A percentile compares a stretch with the other conserved stretches of the same genome.
Evolutionary conservation across 2,329 filamentous ascomycete genomes (phyloP).

Genomic region (Ascochyta viciae-villosae): DNA sequence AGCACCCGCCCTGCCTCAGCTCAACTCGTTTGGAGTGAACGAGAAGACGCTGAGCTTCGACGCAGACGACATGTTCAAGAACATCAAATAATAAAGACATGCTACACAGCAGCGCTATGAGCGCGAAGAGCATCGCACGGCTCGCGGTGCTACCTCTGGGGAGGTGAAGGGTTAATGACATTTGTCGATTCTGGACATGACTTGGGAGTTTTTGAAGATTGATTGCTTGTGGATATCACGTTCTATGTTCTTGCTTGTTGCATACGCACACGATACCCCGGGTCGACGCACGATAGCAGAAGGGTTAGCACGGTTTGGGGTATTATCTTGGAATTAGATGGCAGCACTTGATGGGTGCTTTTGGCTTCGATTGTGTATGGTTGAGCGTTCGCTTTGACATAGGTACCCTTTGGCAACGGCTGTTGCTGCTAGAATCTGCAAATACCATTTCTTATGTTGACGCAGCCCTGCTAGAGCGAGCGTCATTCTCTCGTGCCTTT

Average conservation of each 20-base stretch:
- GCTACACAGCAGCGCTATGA: background rate
- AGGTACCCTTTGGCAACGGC: conserved; percentile 22
- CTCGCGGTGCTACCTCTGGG: conserved; percentile 38
- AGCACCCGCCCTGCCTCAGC: conserved; percentile 50
- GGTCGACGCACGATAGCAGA: conserved; percentile 37
- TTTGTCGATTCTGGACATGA: conserved; percentile 36
- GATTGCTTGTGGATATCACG: conserved; percentile 23
- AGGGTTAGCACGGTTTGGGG: conserved; percentile 25
- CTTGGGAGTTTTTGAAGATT: conserved; percentile 35
- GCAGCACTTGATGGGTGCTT: conserved; percentile 18
- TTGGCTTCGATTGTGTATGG: conserved; percentile 16
- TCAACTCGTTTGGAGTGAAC: conserved; percentile 46
- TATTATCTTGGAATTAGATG: conserved; percentile 19
- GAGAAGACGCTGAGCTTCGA: conserved; percentile 44
- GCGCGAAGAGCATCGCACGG: background rate
- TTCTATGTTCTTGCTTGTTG: conserved; percentile 43
- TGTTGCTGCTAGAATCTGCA: conserved; percentile 19
- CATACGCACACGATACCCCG: conserved; percentile 47
- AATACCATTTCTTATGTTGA: conserved; percentile 13
- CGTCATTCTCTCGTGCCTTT: background rate
- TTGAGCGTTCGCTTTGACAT: conserved; percentile 32
- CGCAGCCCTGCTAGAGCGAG: background rate
- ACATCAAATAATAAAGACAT: conserved; percentile 42
- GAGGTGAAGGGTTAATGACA: conserved; percentile 41
- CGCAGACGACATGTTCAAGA: conserved; percentile 51